phyloP scores from a whole-genome alignment of 2,329 filamentous ascomycete genomes.

The Nothomitra cinnamomea region DNA sequence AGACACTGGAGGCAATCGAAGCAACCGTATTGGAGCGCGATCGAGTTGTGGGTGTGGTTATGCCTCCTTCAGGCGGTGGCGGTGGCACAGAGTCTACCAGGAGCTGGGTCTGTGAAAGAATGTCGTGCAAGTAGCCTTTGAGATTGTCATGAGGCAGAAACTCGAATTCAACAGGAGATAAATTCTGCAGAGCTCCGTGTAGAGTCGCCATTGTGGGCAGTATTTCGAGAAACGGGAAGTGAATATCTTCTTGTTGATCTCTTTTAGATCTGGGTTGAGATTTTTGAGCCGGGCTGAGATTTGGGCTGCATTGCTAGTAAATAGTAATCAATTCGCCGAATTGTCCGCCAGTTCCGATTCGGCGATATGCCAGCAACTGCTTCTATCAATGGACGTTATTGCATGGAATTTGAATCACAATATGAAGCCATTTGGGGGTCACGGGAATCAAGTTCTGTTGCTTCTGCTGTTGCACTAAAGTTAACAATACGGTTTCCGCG shows the following conservation, averaged over 20 bases:
- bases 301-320: too few species aligned
- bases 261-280: too few species aligned
- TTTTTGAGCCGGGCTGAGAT: too few species aligned
- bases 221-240: not conserved
- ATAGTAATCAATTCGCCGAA: too few species aligned
- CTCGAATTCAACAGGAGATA: constrained; percentile 39
- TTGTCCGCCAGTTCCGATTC: too few species aligned
- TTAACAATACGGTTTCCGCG: too few species aligned
- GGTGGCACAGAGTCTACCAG: constrained; percentile 63
- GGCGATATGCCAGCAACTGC: too few species aligned
- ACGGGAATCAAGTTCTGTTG: too few species aligned
- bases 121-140: constrained; percentile 34
- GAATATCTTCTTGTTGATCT: not conserved
- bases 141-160: constrained; percentile 32
- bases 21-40: constrained; percentile 39
- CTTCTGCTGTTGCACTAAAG: too few species aligned
- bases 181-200: constrained; percentile 40
- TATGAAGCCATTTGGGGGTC: too few species aligned
- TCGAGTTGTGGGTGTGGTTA: constrained; percentile 27
- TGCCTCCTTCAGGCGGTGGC: constrained; percentile 24
- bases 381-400: too few species aligned
- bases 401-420: too few species aligned
- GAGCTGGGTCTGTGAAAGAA: constrained; percentile 50
- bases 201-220: constrained; percentile 32
- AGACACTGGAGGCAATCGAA: constrained; percentile 27